Base-by-base conservation (phyloP, 208 protist genomes). In the Angomonas ambiguus region DNA sequence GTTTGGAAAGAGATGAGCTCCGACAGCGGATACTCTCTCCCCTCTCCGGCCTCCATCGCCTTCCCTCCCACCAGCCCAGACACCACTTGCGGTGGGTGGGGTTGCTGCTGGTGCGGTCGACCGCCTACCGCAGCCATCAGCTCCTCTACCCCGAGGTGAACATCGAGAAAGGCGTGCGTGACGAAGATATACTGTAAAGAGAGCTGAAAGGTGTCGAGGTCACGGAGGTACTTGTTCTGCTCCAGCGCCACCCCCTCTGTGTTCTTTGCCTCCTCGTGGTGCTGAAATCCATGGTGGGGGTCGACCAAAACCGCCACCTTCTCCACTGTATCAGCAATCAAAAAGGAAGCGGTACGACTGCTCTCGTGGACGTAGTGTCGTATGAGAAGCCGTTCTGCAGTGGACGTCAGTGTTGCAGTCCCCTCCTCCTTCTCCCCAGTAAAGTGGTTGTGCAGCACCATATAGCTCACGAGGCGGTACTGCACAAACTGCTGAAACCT, bases 341-440 rank as follows among this genome's bases (percentile, higher is more conserved):
- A 69, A 30, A 91, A 91, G 2, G 88, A 89, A 0, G 76, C 61
- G 0, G 82, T 91, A 45, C 84, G 84, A 24, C 78, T 79, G 4
- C 77, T 72, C 45, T 94, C 88, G 62, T 94, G 83, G 32, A 89
- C 71, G 73, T 90, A 94, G 38, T 91, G 84, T 6, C 85, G 83
- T n/a, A 91, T 28, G 22, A 91, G 25, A 20, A 59, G 25, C 53
- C 53, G 53, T 2, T 31, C 53, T 28, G 30, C 1, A 51, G 16
- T 18, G 33, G 13, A 16, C 18, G 3, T 6, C 34, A 35, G n/a
- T 0, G 35, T 18, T 41, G 35, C 35, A 5, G 35, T 13, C 13
- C 35, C 35, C 35, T 13, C 35, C 35, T 41, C 13, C 13, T 41
- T 42, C 13, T 62, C 34, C 31, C 11, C 13, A 13, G 18, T 5